Percentiles rank a stretch among this genome's conserved stretches.
Evolutionary conservation across 495 filamentous ascomycete species (phyloP).

Genomic region (Schizothecium vesticola): DNA sequence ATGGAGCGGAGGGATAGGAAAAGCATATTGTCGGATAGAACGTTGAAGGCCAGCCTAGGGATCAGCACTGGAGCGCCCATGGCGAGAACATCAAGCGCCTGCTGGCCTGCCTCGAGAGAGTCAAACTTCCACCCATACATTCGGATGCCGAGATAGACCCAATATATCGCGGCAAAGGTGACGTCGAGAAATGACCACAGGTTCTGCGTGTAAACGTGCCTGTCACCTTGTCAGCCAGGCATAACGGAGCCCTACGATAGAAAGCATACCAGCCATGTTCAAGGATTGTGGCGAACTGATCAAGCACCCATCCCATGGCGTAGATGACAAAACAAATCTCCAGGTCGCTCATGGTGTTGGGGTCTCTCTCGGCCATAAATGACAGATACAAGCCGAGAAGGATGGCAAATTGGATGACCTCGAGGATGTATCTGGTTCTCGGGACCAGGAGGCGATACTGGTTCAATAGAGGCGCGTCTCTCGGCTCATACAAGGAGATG

Average conservation of each 20-base stretch:
- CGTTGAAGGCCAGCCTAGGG: conserved; percentile 67
- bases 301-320: conserved; percentile 64
- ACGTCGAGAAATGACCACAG: conserved; percentile 75
- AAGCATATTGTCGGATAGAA: conserved; percentile 68
- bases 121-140: conserved; percentile 48
- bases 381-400: conserved; percentile 57
- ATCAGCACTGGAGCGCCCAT: conserved; percentile 65
- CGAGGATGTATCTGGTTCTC: conserved; percentile 60
- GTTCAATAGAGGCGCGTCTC: conserved; percentile 60
- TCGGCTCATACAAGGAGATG: conserved; percentile 64
- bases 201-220: conserved; percentile 72
- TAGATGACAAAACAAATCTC: conserved; percentile 62
- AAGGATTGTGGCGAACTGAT: conserved; percentile 65
- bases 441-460: conserved; percentile 72
- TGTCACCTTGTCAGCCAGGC: conserved; percentile 25
- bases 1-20: conserved; percentile 67
- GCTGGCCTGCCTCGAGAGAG: conserved; percentile 35
- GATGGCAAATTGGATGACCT: conserved; percentile 60
- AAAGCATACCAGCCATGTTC: conserved; percentile 59
- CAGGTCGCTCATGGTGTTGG: conserved; percentile 39
- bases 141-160: conserved; percentile 54
- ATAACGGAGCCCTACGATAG: background rate
- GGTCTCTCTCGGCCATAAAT: conserved; percentile 56
- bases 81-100: conserved; percentile 62
- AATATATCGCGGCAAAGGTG: conserved; percentile 58